Evolutionary conservation across 257 asterid genomes (phyloP), one percentile per base, ranked within the genome.

Genomic region (Rehmannia glutinosa): DNA sequence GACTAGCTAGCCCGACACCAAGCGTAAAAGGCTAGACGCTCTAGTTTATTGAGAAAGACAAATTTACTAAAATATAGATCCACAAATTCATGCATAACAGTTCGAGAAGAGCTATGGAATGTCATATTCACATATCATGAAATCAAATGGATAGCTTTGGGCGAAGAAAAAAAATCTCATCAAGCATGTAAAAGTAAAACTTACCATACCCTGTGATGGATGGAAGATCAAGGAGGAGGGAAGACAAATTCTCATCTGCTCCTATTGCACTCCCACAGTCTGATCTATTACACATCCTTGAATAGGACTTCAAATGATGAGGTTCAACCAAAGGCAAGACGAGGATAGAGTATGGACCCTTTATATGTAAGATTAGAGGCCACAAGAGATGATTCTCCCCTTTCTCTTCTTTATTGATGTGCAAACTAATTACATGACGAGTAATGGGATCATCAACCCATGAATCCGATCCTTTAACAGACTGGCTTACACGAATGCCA

Each of bases 171-270:
- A 51, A 55, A 12, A 35, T 35, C 39, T 32, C 25, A 62, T 45
- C 57, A 62, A 69, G 68, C 61, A 68, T n/a, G 54, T 25, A 73
- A 76, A 73, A 64, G 33, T 61, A 73, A 53, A 79, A 81, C 87
- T 84, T 79, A 82, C 93, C 97, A 73, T 90, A 93, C 98, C 97
- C 98, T 82, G 98, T 92, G 90, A 93, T 86, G 86, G 95, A 87
- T 47, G 97, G 97, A 75, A 90, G 97, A 73, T 85, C 87, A 54
- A 90, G 84, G 39, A 92, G 82, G 64, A 93, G 81, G 32, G 90
- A 77, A 63, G 96, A 88, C 66, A 93, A 49, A 80, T 74, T 86
- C 67, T 88, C 94, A 75, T 86, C 92, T 49, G 75, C 85, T 12
- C 90, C 93, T 66, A 86, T 74, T 63, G 90, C 88, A 76, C 78